Base-by-base conservation (phyloP, 2,329 filamentous ascomycete species). In the Verticillium nubilum region DNA sequence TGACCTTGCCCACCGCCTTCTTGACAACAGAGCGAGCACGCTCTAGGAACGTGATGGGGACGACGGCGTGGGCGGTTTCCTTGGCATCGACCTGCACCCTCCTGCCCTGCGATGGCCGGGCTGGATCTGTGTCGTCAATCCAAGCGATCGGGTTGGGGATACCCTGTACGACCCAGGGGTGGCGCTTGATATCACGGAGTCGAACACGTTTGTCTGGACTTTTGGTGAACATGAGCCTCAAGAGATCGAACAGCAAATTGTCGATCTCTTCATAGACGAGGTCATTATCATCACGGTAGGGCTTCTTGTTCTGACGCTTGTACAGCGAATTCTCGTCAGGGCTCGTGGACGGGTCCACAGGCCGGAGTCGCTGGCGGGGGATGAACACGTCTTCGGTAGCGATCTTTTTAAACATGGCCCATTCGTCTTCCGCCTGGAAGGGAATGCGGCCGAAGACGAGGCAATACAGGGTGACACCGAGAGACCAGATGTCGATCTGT, bases 401-500 rank as follows among this genome's bases (percentile, higher is more conserved):
- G 65, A 99, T 97, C 64, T 90, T 90, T 64, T 87, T 86, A 78
- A 97, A 97, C 78, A 99, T 89, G 62, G 91, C 90, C 72, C 90
- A 97, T 67, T 96, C 92, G 67, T 96, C 93, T 69, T 95, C 89
- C 56, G 92, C 92, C 66, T 96, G 83, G 70, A 98, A 99, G 0
- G 95, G 95, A 47, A 97, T 91, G 58, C 95, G 91, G 15, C 92
- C 95, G 71, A 90, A 99, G 59, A 99, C 87, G 72, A 99, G 87
- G 69, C 94, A 97, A 75, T 97, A 99, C 2, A 99, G 83, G 0
- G 95, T 99, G 23, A 99, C 92, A 25, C 95, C 95, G 25, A 99
- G 80, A 12, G 95, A 97, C 95, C 95, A 99, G 17, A 99, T 88
- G 69, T 99, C 95, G 66, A 99, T 97, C 67, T 96, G 91, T 67